Conservation (phyloP, 257 asterid genomes). For the Primulina huaijiensis region DNA sequence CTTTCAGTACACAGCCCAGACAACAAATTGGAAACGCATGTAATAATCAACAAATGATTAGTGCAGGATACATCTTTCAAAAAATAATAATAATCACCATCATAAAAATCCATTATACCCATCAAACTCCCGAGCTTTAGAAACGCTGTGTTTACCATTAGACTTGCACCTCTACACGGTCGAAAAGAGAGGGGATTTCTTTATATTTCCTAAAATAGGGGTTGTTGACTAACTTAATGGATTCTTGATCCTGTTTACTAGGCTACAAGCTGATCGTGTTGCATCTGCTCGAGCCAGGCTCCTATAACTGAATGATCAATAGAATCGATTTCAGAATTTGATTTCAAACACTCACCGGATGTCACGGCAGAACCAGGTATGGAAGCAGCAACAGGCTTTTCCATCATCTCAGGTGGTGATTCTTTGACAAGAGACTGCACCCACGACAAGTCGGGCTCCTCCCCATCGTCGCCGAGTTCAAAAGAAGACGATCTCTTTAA, state of each 20-base stretch:
- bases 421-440: slow-evolving; percentile 96
- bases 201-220: slow-evolving; percentile 45
- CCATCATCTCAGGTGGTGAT: slow-evolving; percentile 86
- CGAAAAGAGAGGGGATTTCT: slow-evolving; percentile 39
- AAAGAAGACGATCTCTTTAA: slow-evolving; percentile 40
- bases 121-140: slow-evolving; percentile 30
- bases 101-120: slow-evolving; percentile 22
- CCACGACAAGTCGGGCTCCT: slow-evolving; percentile 90
- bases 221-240: slow-evolving; percentile 43
- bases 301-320: slow-evolving; percentile 79
- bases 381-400: slow-evolving; percentile 46
- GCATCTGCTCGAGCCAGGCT: slow-evolving; percentile 96
- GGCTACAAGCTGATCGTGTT: slow-evolving; percentile 80
- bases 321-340: slow-evolving; percentile 49
- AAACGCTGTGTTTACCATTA: slow-evolving; percentile 21
- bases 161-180: slow-evolving; percentile 26
- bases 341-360: slow-evolving; percentile 80
- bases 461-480: slow-evolving; percentile 42
- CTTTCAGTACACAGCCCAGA: slow-evolving; percentile 48
- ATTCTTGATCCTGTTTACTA: slow-evolving; percentile 37
- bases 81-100: slow-evolving; percentile 7
- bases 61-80: slow-evolving; percentile 34
- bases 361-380: slow-evolving; percentile 51
- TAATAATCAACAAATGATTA: slow-evolving; percentile 47
- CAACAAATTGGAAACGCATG: slow-evolving; percentile 35